Evolutionary conservation across 441 rosid species (phyloP), one percentile per base, ranked within the genome.

Genomic region (Capsella rubella): DNA sequence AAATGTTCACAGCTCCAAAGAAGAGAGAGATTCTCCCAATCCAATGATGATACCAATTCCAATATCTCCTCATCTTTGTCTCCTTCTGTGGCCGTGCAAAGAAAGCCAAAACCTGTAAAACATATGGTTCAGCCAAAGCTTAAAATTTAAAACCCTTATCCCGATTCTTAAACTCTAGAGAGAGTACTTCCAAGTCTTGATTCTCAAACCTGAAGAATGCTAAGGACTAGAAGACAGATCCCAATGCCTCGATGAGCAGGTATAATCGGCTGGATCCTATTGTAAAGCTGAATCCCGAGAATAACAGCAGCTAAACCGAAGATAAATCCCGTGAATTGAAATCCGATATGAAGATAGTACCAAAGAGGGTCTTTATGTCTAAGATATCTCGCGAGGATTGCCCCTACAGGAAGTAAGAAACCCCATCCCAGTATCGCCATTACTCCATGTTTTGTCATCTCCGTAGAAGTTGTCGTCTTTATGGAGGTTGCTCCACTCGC

Each of bases 11-110:
- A 58, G 93, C 85, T 72, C 86, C 98, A 70, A 95, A 90, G 76
- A 92, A 88, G 34, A 89, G 87, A 31, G 93, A 86, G 59, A 87
- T 73, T 82, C 93, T 90, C 37, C 99, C 99, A 32, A 82, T 77
- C 96, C 97, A 90, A 63, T 76, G 80, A 68, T 95, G 99, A 78
- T 92, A 92, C 97, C 92, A 90, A 73, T 89, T 92, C 98, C 98
- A 90, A 74, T 85, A 89, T 76, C 58, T 75, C 28, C 97, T 83
- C 54, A 84, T 79, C 86, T 95, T 90, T 11, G 95, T 79, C 62
- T 89, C 97, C 76, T 84, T 89, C 51, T 81, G 76, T 0, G 99
- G 97, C 55, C 95, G 79, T 31, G 90, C 83, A 81, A 95, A 89
- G 78, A 95, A 88, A 4, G 96, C 96, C 83, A 92, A 54, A 73